A percentile compares a stretch with the other conserved stretches of the same genome.
Evolutionary conservation across 345 rosid genomes (phyloP).

Genomic region (Arabidopsis suecica): DNA sequence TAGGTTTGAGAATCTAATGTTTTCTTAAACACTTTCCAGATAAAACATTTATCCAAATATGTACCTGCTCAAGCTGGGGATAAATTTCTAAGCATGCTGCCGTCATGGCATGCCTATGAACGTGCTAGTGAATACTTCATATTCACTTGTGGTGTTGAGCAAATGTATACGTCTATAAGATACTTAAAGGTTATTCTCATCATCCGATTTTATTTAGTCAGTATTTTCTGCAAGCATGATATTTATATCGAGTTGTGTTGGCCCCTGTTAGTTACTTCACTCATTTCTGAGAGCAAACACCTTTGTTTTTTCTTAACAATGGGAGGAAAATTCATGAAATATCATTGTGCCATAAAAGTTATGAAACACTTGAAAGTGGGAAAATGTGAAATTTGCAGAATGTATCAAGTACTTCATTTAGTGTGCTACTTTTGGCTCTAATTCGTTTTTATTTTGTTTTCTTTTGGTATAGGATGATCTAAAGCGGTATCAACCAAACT

Average conservation of each 20-base stretch:
- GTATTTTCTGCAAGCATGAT: background rate
- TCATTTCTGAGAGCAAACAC: background rate
- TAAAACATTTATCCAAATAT: slow-evolving; percentile 63
- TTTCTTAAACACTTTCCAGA: slow-evolving; percentile 49
- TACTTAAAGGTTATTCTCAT: slow-evolving; percentile 67
- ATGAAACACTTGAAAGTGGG: background rate
- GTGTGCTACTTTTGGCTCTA: background rate
- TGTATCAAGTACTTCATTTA: background rate
- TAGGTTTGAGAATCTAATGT: slow-evolving; percentile 19
- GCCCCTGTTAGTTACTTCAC: slow-evolving; percentile 13
- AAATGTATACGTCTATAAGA: slow-evolving; percentile 78
- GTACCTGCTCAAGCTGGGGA: slow-evolving; percentile 85
- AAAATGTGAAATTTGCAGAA: slow-evolving; percentile 8
- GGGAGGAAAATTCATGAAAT: background rate
- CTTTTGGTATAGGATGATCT: slow-evolving; percentile 71
- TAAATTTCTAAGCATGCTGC: slow-evolving; percentile 92
- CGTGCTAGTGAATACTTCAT: slow-evolving; percentile 90
- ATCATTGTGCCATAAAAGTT: slow-evolving; percentile 4
- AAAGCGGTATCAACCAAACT: slow-evolving; percentile 80
- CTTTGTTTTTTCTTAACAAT: slow-evolving; percentile 2
- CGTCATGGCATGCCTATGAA: slow-evolving; percentile 97
- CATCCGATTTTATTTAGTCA: slow-evolving; percentile 2
- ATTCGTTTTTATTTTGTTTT: slow-evolving; percentile 1
- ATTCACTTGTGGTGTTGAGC: slow-evolving; percentile 79
- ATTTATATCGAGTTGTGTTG: background rate